Evolutionary conservation across 2,329 filamentous ascomycete genomes (phyloP).

Genomic region (Penicillium capsulatum): DNA sequence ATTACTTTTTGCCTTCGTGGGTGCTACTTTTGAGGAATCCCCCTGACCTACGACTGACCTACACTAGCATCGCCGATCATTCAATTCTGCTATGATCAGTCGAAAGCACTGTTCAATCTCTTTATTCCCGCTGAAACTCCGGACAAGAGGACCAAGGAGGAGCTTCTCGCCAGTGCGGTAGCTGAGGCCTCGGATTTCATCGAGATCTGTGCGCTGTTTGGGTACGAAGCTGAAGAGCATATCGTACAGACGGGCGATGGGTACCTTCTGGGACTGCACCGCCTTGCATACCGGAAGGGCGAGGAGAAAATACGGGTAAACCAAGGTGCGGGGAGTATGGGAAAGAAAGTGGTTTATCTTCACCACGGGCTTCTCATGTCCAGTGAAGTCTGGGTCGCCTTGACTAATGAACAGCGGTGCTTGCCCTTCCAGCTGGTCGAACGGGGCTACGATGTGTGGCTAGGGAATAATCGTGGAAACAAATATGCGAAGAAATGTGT

Average conservation of each 20-base stretch:
- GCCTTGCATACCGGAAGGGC: conserved; percentile 75
- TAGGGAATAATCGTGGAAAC: conserved; percentile 97
- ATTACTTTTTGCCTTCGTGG: conserved; percentile 83
- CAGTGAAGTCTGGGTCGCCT: conserved; percentile 94
- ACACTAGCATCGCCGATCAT: conserved; percentile 70
- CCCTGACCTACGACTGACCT: conserved; percentile 17
- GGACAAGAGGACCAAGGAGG: conserved; percentile 63
- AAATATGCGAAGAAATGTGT: conserved; percentile 98
- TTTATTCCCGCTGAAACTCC: conserved; percentile 67
- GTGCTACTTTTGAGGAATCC: conserved; percentile 30
- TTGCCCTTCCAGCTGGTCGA: conserved; percentile 87
- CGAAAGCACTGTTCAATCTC: conserved; percentile 75
- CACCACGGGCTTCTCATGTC: conserved; percentile 98
- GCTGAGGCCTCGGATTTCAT: conserved; percentile 87
- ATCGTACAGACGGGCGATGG: conserved; percentile 92
- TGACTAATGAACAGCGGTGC: conserved; percentile 79
- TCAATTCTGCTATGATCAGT: conserved; percentile 74
- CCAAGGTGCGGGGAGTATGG: conserved; percentile 56
- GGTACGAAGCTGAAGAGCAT: conserved; percentile 93
- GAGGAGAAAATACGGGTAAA: conserved; percentile 80
- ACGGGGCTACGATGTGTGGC: conserved; percentile 91
- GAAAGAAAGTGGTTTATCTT: conserved; percentile 85
- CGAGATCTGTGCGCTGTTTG: conserved; percentile 86
- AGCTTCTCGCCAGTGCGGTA: conserved; percentile 68
- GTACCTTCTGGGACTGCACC: conserved; percentile 84